Evolutionary conservation across 768 basidiomycete genomes (phyloP).

Genomic region (Lentinus tigrinus): DNA sequence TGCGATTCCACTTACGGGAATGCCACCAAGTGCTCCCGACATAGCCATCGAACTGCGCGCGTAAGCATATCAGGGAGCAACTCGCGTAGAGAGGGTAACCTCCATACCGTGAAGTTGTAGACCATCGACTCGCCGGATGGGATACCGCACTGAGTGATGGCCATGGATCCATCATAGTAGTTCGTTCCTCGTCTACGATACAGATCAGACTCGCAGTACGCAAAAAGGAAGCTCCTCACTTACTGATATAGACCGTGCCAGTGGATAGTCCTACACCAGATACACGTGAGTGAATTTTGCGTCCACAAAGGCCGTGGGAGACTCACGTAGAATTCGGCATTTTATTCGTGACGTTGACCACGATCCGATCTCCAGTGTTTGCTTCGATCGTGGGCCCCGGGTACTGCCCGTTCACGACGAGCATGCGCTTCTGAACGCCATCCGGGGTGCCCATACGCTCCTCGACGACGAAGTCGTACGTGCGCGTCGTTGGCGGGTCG

Average conservation of each 20-base stretch:
- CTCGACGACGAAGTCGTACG: constrained; percentile 42
- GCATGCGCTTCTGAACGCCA: constrained; percentile 40
- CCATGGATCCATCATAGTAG: constrained; percentile 47
- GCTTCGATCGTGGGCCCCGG: constrained; percentile 40
- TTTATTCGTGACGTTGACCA: constrained; percentile 36
- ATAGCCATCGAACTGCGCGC: constrained; percentile 34
- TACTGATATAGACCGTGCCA: constrained; percentile 31
- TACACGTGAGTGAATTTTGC: not conserved
- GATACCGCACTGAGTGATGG: constrained; percentile 52
- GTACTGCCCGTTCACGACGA: constrained; percentile 45
- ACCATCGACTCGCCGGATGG: constrained; percentile 47
- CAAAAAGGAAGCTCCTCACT: not conserved
- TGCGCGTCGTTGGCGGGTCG: constrained; percentile 31
- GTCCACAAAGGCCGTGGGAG: not conserved
- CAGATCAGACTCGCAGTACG: not conserved
- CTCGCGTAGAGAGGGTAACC: too few species aligned
- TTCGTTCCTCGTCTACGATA: constrained; percentile 32
- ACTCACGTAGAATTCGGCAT: constrained; percentile 33
- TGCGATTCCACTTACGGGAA: constrained; percentile 22
- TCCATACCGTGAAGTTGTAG: constrained; percentile 28
- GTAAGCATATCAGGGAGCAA: too few species aligned
- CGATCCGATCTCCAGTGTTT: constrained; percentile 35
- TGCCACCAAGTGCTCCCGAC: constrained; percentile 53
- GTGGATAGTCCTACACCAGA: constrained; percentile 32
- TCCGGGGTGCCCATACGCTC: constrained; percentile 40